Percentiles rank a stretch among this genome's conserved stretches.
Conservation (phyloP, 106 monocot genomes). For the Hemerocallis citrina region DNA sequence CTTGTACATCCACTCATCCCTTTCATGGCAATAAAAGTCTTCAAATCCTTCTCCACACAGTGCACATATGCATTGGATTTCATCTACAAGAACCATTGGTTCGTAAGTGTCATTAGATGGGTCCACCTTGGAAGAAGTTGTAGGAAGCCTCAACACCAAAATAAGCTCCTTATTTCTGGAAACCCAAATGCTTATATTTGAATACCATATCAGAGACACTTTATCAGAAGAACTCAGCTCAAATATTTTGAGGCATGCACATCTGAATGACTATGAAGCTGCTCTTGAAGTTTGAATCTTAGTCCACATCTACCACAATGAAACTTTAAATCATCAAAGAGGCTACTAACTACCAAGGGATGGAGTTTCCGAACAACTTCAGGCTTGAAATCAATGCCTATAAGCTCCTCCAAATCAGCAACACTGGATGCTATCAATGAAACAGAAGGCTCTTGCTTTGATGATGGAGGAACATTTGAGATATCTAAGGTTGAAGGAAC, state of each 20-base stretch:
- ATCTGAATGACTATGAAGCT: conserved; percentile 43
- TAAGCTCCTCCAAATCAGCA: conserved; percentile 13
- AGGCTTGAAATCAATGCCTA: conserved; percentile 63
- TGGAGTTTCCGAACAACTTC: conserved; percentile 59
- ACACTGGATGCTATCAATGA: neutral
- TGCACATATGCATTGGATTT: conserved; percentile 73
- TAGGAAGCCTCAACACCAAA: neutral
- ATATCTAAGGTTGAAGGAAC: neutral
- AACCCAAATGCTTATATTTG: conserved; percentile 23
- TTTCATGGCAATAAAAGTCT: conserved; percentile 56
- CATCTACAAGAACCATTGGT: conserved; percentile 85
- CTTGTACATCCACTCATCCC: conserved; percentile 91
- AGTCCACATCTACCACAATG: conserved; percentile 62
- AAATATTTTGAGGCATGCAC: conserved; percentile 34
- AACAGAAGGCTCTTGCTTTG: neutral
- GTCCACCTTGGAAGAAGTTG: conserved; percentile 4
- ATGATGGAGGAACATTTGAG: neutral
- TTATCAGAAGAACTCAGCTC: conserved; percentile 9
- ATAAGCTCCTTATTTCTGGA: conserved; percentile 1
- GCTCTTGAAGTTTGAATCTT: conserved; percentile 39
- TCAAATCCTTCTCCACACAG: conserved; percentile 92
- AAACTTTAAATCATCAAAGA: conserved; percentile 55
- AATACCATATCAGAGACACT: conserved; percentile 55
- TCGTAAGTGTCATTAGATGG: conserved; percentile 22
- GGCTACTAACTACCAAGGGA: conserved; percentile 43